Evolutionary conservation across 208 protist species (phyloP).

Genomic region (Leishmania tropica): DNA sequence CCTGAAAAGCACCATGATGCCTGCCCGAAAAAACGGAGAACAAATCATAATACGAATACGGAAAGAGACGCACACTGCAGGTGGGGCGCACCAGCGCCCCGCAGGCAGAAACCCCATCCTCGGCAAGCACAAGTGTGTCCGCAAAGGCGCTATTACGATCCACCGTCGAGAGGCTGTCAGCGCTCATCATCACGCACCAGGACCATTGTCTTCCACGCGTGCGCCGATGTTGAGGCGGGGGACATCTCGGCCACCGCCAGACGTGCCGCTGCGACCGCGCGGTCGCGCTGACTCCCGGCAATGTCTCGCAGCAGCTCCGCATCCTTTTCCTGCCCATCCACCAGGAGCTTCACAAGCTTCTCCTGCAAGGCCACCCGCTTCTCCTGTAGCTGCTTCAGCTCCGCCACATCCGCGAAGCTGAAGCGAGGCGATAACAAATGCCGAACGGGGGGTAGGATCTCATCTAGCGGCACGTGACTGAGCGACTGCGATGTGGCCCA

Average conservation of each 20-base stretch:
- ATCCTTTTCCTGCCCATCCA: slow-evolving; percentile 10
- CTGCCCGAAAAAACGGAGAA: not conserved
- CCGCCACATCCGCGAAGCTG: slow-evolving; percentile 60
- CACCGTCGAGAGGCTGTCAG: not conserved
- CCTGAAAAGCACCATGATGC: not conserved
- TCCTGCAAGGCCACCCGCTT: slow-evolving; percentile 64
- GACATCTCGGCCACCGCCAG: slow-evolving; percentile 19
- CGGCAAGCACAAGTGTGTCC: not conserved
- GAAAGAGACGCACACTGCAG: not conserved
- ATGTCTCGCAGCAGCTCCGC: slow-evolving; percentile 15
- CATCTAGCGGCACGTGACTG: slow-evolving; percentile 23
- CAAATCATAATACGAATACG: not conserved
- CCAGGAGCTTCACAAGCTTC: slow-evolving; percentile 24
- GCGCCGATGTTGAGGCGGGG: not conserved
- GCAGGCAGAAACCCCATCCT: too few species aligned
- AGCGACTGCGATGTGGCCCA: slow-evolving; percentile 49
- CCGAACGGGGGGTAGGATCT: slow-evolving; percentile 59
- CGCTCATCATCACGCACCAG: not conserved
- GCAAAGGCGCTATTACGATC: too few species aligned
- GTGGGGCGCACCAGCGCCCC: not conserved
- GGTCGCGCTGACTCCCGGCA: slow-evolving; percentile 8
- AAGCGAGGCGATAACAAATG: slow-evolving; percentile 75
- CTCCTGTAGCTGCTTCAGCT: slow-evolving; percentile 59
- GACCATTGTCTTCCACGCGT: slow-evolving; percentile 40
- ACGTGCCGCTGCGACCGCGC: slow-evolving; percentile 19